Evolutionary conservation across 2,329 filamentous ascomycete genomes (phyloP), one percentile per base, ranked within the genome.

Genomic region (Cryphonectria radicalis): DNA sequence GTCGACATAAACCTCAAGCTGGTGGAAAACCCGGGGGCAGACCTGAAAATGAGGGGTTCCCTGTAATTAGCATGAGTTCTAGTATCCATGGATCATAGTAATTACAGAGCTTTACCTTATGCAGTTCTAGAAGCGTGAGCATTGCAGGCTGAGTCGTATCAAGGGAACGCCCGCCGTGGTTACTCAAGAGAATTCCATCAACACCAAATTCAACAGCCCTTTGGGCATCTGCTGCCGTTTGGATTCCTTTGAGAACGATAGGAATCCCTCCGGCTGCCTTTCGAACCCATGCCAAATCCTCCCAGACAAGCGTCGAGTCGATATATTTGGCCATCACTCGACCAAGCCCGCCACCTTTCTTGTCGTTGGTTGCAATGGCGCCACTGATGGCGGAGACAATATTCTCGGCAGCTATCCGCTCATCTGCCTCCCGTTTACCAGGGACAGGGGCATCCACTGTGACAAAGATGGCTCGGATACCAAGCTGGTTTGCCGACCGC

Each of bases 361-460:
- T 84, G 76, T 87, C 87, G 59, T 84, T 86, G 60, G 79, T 81
- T 4, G 80, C 83, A 57, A 79, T 79, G 4, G 81, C 80, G 0
- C 84, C 83, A 22, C 82, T 80, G 70, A 81, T 80, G n/a, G 77
- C 80, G 17, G 79, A 79, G 32, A 74, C 74, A 5, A 81, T 72
- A 22, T 84, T 82, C 53, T 84, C 83, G 1, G 82, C 83, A 53
- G 79, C 77, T 32, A 87, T 82, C 3, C 87, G 84, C 75, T 88
- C 87, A 72, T 89, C 87, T 1, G 85, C 85, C 73, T 89, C 87
- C 22, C 88, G 84, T 75, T 89, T 87, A 0, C 86, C 86, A 0
- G 86, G 82, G 32, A 87, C 86, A 0, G 87, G 86, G 0, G 86
- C 84, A 69, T 89, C 87, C 5, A 88, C 86, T 0, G 87, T 89